phyloP scores from a whole-genome alignment of 2,329 filamentous ascomycete genomes.

The Beauveria scarabaeidicola region DNA sequence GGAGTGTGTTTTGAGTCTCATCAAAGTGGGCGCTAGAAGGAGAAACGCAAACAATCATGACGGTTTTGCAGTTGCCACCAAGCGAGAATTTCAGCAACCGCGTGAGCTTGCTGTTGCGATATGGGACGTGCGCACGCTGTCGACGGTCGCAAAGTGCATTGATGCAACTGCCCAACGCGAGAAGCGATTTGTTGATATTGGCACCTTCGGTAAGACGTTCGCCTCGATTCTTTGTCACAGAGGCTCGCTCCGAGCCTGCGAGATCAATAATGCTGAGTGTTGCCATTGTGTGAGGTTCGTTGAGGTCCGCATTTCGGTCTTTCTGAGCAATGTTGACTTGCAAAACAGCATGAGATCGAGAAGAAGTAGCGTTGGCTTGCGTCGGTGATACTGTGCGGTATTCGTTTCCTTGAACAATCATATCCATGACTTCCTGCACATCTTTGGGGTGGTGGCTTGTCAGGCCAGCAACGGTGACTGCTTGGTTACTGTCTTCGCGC shows the following conservation, averaged over 20 bases:
- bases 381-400: conserved; percentile 94
- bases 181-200: conserved; percentile 97
- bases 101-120: conserved; percentile 95
- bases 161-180: conserved; percentile 93
- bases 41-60: conserved; percentile 99
- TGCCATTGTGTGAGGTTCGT: conserved; percentile 95
- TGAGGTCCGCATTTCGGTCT: conserved; percentile 83
- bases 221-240: conserved; percentile 91
- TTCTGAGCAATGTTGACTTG: conserved; percentile 96
- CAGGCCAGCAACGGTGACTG: conserved; percentile 82
- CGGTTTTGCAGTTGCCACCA: conserved; percentile 95
- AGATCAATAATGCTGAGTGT: conserved; percentile 97
- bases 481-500: conserved; percentile 87
- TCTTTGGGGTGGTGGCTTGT: conserved; percentile 86
- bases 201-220: conserved; percentile 87
- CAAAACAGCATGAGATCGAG: conserved; percentile 90
- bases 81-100: conserved; percentile 93
- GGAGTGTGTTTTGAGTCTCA: conserved; percentile 94
- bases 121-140: conserved; percentile 89
- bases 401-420: conserved; percentile 93
- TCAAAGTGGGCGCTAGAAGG: conserved; percentile 95
- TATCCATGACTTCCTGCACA: conserved; percentile 97
- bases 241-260: conserved; percentile 90
- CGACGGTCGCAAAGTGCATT: conserved; percentile 92
- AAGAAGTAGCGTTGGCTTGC: conserved; percentile 94